Percentiles rank a stretch among this genome's conserved stretches.
These are phyloP conservation scores for Anastatica hierochuntica DNA, from an alignment of 345 rosid genomes.

Conservation along the genomic window DNA sequence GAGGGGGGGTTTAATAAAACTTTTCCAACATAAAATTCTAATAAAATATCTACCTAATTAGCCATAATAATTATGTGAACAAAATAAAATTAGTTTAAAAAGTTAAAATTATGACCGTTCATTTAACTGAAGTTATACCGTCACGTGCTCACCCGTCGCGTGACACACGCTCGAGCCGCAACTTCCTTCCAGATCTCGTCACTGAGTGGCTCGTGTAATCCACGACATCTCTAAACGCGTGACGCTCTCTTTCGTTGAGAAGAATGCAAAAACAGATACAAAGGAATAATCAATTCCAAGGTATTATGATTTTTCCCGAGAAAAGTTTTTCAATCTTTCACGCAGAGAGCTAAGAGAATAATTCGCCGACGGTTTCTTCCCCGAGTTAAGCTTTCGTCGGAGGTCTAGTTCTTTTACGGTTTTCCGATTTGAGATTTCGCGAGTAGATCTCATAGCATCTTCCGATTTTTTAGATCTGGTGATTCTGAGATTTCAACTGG, in stretches of 20 bases:
- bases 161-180: not conserved
- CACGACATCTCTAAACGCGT: slow-evolving; percentile 8
- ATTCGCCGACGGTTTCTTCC: slow-evolving; percentile 12
- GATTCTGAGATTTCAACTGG: slow-evolving; percentile 8
- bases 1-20: too few species aligned
- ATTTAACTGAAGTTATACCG: slow-evolving; percentile 8
- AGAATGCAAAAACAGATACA: slow-evolving; percentile 12
- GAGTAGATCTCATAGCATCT: slow-evolving; percentile 3
- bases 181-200: not conserved
- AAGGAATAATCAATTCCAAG: slow-evolving; percentile 14
- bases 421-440: too few species aligned
- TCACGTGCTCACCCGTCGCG: slow-evolving; percentile 5
- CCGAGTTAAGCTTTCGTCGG: slow-evolving; percentile 6
- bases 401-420: slow-evolving; percentile 8
- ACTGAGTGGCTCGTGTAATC: not conserved
- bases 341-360: slow-evolving; percentile 2
- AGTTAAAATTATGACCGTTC: slow-evolving; percentile 15
- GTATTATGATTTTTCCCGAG: too few species aligned
- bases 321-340: too few species aligned
- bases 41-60: too few species aligned
- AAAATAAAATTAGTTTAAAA: too few species aligned
- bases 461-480: slow-evolving; percentile 16
- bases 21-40: too few species aligned
- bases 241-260: slow-evolving; percentile 16
- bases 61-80: too few species aligned